Percentiles rank a stretch among this genome's conserved stretches.
Conservation (phyloP, 805 yeast genomes). For the Kuraishia floccosa region DNA sequence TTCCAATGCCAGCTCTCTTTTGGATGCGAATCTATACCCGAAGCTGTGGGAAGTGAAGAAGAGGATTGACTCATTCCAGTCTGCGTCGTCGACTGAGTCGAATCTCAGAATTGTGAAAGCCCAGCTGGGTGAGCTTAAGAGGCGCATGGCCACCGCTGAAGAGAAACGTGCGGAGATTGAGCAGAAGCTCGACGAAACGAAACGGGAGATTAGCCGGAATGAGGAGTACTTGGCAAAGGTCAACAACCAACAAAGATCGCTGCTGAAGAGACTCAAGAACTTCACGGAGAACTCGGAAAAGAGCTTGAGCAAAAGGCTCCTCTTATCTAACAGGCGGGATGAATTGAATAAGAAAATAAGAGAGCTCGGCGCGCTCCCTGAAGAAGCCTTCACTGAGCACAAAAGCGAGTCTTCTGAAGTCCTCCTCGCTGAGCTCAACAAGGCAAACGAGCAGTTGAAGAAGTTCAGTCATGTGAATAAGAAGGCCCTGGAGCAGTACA, state of each 20-base stretch:
- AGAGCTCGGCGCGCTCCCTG: slow-evolving; percentile 84
- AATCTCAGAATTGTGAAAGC: too few species aligned
- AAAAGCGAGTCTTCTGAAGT: slow-evolving; percentile 35
- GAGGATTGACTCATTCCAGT: too few species aligned
- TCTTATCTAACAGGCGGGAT: slow-evolving; percentile 50
- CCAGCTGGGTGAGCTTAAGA: slow-evolving; percentile 8
- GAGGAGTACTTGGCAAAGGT: slow-evolving; percentile 32
- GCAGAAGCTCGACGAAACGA: slow-evolving; percentile 17
- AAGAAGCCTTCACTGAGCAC: slow-evolving; percentile 56
- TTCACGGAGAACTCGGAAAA: slow-evolving; percentile 58
- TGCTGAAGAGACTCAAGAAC: slow-evolving; percentile 45
- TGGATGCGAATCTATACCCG: slow-evolving; percentile 47
- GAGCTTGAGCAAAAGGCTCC: slow-evolving; percentile 46
- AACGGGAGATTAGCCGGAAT: slow-evolving; percentile 18
- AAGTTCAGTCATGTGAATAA: slow-evolving; percentile 72
- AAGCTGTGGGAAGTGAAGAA: slow-evolving; percentile 25
- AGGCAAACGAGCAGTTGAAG: slow-evolving; percentile 44
- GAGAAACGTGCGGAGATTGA: slow-evolving; percentile 9
- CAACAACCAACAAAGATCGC: slow-evolving; percentile 43
- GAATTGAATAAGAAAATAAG: slow-evolving; percentile 64
- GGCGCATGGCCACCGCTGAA: background rate
- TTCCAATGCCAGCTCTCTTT: slow-evolving; percentile 38
- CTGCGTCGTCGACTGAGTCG: too few species aligned
- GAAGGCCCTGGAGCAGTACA: slow-evolving; percentile 79
- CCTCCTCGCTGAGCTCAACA: slow-evolving; percentile 40